phyloP scores from a whole-genome alignment of 768 basidiomycete species.

The Boletus edulis region DNA sequence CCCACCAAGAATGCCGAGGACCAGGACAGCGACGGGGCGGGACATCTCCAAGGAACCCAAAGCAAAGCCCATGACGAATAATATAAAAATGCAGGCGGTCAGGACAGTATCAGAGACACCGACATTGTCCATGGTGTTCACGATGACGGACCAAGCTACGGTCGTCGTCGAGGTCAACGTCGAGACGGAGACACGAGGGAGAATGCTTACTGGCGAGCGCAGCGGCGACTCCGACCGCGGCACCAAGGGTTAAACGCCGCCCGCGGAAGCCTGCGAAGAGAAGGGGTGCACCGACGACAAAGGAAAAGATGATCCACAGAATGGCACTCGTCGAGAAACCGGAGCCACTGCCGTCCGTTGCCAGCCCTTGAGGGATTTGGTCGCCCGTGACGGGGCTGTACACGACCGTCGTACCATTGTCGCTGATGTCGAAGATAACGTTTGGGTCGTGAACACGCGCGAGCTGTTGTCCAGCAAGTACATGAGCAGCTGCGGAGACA shows the following conservation, averaged over 20 bases:
- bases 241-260: slow-evolving; percentile 54
- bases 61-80: slow-evolving; percentile 50
- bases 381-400: slow-evolving; percentile 44
- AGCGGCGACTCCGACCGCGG: slow-evolving; percentile 50
- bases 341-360: slow-evolving; percentile 57
- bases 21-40: slow-evolving; percentile 43
- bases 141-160: slow-evolving; percentile 58
- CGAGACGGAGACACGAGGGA: background rate
- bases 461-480: slow-evolving; percentile 13
- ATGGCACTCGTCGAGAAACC: slow-evolving; percentile 47
- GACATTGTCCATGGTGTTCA: slow-evolving; percentile 49
- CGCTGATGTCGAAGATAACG: slow-evolving; percentile 22
- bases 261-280: slow-evolving; percentile 55
- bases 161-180: background rate
- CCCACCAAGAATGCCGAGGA: slow-evolving; percentile 53
- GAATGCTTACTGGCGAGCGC: slow-evolving; percentile 42
- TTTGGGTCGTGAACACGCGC: slow-evolving; percentile 28
- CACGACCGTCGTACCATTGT: slow-evolving; percentile 39
- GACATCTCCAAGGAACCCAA: slow-evolving; percentile 54
- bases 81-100: slow-evolving; percentile 44
- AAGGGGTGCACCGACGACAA: slow-evolving; percentile 52
- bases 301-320: slow-evolving; percentile 56
- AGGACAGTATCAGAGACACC: slow-evolving; percentile 54
- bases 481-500: slow-evolving; percentile 7
- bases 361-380: slow-evolving; percentile 50